Base-by-base conservation (phyloP, 2,329 filamentous ascomycete species). In the Lasiodiplodia citricola region DNA sequence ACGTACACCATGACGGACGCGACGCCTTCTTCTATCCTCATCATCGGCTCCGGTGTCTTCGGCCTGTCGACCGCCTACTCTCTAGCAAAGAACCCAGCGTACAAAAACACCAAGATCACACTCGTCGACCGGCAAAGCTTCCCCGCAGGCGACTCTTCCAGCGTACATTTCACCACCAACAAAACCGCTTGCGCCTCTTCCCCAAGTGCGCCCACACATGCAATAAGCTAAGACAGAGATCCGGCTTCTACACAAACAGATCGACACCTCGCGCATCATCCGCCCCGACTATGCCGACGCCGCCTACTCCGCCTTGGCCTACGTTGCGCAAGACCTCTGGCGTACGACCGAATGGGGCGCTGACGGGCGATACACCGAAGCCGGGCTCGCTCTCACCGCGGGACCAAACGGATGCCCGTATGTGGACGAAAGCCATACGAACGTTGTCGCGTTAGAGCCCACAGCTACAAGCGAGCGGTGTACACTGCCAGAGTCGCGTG, bases 251-350 rank as follows among this genome's bases (percentile, higher is more conserved):
- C 57, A 28, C n/a, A 21, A 16, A 31, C 41, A 81, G 79, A 81
- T 89, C 70, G 88, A 90, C 76, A 83, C 83, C 56, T 88, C 86
- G 25, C 87, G 88, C 68, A 90, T 90, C 72, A 83, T 90, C 62
- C 85, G 88, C 41, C 85, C 90, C 47, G 95, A 98, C 84, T 98
- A 98, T 76, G 90, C 92, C 5, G 90, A 95, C 75, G 82, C 87
- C 0, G 87, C 90, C 25, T 98, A 98, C 80, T 87, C 93, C 6
- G 82, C 84, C 18, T 88, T 98, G 56, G 93, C 91, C 23, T 85
- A 87, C 21, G 83, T 88, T 44, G 93, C 94, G 1, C 91, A 92
- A 75, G 79, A 84, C 21, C 83, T 86, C 75, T 96, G 89, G 92
- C 88, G 91, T 73, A 54, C 41, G 21, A 85, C 85, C 73, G 87